Evolutionary conservation across 164 flowering plant species (phyloP).

Genomic region (Aristolochia contorta): DNA sequence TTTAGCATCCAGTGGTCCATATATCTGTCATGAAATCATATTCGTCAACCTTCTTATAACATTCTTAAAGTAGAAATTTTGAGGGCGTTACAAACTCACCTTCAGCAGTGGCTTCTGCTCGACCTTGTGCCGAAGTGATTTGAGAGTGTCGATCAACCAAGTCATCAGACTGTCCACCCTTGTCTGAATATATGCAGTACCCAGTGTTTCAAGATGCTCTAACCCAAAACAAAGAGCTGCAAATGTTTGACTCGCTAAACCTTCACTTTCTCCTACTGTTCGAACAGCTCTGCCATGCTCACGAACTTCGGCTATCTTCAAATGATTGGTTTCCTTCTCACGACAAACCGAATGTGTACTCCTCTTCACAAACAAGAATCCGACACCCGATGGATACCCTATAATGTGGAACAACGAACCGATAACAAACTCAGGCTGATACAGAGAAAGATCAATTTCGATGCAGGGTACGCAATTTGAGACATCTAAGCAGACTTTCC

Average conservation of each 20-base stretch:
- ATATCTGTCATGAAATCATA: background rate
- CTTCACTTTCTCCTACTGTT: background rate
- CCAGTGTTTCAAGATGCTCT: slow-evolving; percentile 4
- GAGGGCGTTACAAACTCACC: slow-evolving; percentile 1
- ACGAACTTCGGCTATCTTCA: slow-evolving; percentile 2
- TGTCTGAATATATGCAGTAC: background rate
- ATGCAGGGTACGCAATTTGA: slow-evolving; percentile 1
- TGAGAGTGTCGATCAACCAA: slow-evolving; percentile 6
- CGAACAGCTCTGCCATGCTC: slow-evolving; percentile 2
- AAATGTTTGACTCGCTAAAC: slow-evolving; percentile 5
- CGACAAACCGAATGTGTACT: slow-evolving; percentile 6
- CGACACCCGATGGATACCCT: slow-evolving; percentile 7
- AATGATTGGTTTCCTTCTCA: background rate
- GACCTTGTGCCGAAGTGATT: slow-evolving; percentile 3
- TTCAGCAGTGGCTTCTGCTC: slow-evolving; percentile 6
- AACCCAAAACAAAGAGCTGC: slow-evolving; percentile 9
- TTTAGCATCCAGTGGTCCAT: slow-evolving; percentile 4
- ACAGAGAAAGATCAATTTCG: slow-evolving; percentile 5
- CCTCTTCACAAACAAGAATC: slow-evolving; percentile 4
- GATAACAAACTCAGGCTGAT: slow-evolving; percentile 9
- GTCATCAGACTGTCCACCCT: slow-evolving; percentile 5
- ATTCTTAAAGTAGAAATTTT: background rate
- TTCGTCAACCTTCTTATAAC: too few relatives aligned
- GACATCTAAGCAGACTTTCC: slow-evolving; percentile 6
- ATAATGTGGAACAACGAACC: slow-evolving; percentile 5